A percentile compares a stretch with the other conserved stretches of the same genome.
phyloP scores from a whole-genome alignment of 2,329 filamentous ascomycete genomes.

The Ophiostoma pallidulum region DNA sequence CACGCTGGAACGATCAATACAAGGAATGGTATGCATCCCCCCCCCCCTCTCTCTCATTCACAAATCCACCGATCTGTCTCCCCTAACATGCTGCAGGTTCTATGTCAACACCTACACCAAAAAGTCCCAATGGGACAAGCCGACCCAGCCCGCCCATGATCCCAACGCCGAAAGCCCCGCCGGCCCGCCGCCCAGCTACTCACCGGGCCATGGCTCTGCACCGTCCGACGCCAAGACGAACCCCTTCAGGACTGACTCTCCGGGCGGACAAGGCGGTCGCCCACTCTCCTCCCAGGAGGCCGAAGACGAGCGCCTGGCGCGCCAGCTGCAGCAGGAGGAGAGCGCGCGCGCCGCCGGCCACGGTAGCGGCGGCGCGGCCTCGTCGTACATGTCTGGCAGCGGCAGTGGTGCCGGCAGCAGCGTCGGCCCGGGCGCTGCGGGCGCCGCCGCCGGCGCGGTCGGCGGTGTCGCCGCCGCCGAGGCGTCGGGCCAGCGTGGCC shows the following conservation, averaged over 20 bases:
- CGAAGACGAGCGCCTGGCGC: conserved; percentile 65
- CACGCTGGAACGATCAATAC: conserved; percentile 79
- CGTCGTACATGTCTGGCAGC: conserved; percentile 25
- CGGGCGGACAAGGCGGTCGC: conserved; percentile 39
- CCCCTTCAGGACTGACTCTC: conserved; percentile 42
- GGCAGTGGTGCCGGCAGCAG: not conserved
- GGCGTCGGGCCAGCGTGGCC: conserved; percentile 32
- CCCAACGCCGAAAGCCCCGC: conserved; percentile 34
- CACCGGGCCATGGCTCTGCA: conserved; percentile 36
- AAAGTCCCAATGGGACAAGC: conserved; percentile 82
- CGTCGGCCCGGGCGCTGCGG: conserved; percentile 14
- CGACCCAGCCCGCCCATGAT: conserved; percentile 52
- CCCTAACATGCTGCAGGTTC: conserved; percentile 48
- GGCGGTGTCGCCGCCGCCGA: conserved; percentile 27
- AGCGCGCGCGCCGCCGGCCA: conserved; percentile 41
- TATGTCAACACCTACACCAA: conserved; percentile 86
- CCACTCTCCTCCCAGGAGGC: conserved; percentile 30
- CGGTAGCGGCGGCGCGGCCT: conserved; percentile 24
- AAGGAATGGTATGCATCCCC: conserved; percentile 52
- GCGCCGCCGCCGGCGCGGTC: conserved; percentile 15
- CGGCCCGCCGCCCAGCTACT: conserved; percentile 61
- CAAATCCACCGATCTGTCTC: no score
- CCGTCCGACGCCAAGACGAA: conserved; percentile 56
- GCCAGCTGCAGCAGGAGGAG: conserved; percentile 75
- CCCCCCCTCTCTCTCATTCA: not conserved